Percentiles rank a stretch among this genome's conserved stretches.
Evolutionary conservation across 345 rosid species (phyloP).

Genomic region (Iberis pinnata): DNA sequence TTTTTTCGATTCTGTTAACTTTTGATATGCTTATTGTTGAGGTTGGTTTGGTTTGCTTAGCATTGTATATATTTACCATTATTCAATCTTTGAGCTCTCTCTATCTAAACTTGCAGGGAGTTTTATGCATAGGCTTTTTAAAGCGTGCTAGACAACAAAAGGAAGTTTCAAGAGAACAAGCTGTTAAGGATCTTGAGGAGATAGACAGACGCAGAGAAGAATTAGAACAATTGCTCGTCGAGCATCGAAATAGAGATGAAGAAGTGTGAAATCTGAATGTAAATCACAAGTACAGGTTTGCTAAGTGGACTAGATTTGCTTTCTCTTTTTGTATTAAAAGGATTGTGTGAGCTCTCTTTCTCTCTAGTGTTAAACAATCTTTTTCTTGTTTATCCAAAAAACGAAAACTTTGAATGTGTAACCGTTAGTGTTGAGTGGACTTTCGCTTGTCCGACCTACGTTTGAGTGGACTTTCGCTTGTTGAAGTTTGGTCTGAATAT

Average conservation of each 20-base stretch:
- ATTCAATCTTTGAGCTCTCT: background rate
- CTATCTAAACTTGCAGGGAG: conserved; percentile 46
- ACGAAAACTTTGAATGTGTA: no score
- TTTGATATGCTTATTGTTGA: no score
- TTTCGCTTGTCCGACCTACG: no score
- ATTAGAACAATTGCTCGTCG: conserved; percentile 71
- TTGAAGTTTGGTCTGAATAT: no score
- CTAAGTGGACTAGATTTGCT: background rate
- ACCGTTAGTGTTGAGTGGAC: no score
- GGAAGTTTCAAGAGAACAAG: conserved; percentile 72
- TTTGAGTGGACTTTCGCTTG: no score
- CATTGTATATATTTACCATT: no score
- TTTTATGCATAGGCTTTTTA: conserved; percentile 79
- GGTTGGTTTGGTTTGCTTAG: no score
- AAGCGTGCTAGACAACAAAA: conserved; percentile 69
- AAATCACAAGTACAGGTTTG: conserved; percentile 13
- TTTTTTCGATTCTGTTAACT: no score
- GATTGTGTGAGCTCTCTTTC: conserved; percentile 18
- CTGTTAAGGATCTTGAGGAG: conserved; percentile 77
- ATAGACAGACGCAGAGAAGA: conserved; percentile 73
- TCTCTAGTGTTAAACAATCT: no score
- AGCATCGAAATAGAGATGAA: conserved; percentile 33
- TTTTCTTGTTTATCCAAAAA: no score
- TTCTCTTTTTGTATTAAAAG: conserved; percentile 14
- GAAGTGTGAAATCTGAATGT: conserved; percentile 22